Evolutionary conservation across 768 basidiomycete genomes (phyloP), one percentile per base, ranked within the genome.

Genomic region (Cyclocybe aegerita): DNA sequence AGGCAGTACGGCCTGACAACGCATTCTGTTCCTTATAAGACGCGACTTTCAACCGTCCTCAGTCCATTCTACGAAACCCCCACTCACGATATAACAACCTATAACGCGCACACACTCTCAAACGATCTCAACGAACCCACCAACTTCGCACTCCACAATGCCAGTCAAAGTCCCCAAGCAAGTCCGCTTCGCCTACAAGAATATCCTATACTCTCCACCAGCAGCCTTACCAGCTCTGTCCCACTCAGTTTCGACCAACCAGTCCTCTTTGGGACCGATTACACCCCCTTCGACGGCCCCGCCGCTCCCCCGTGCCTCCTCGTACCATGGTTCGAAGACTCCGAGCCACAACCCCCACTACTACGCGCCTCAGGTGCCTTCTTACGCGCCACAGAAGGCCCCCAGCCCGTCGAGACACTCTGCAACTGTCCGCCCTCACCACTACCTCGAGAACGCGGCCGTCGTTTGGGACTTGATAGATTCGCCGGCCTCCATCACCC

Each of bases 401-500:
- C 44, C 32, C 10, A 11, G 12, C 33, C 15, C 45, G 11, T 39
- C 55, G n/a, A 48, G 41, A n/a, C 49, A 38, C 35, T 39, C 50
- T 5, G 52, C 35, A 2, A 32, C 43, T 5, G 38, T 58, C 2
- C 62, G 56, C 29, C 34, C 60, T 3, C 72, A 73, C 47, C 49
- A 52, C 9, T 57, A 68, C 34, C 58, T 72, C n/a, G 55, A 65
- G 39, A 56, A 54, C 9, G 55, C 64, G 9, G 44, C 50, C 5
- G 43, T 72, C n/a, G 54, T 42, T 14, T 71, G 64, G 58, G 65
- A 70, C 51, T 4, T 72, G 12, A 54, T 62, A 30, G 60, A 67
- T 23, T 61, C 61, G 17, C 64, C 64, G 11, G 64, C 71, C 2
- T 57, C 52, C 12, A 60, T 66, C 30, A 50, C 57, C 4, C 57